Evolutionary conservation across 2,329 filamentous ascomycete genomes (phyloP), one percentile per base, ranked within the genome.

Genomic region (Orbilia javanica): DNA sequence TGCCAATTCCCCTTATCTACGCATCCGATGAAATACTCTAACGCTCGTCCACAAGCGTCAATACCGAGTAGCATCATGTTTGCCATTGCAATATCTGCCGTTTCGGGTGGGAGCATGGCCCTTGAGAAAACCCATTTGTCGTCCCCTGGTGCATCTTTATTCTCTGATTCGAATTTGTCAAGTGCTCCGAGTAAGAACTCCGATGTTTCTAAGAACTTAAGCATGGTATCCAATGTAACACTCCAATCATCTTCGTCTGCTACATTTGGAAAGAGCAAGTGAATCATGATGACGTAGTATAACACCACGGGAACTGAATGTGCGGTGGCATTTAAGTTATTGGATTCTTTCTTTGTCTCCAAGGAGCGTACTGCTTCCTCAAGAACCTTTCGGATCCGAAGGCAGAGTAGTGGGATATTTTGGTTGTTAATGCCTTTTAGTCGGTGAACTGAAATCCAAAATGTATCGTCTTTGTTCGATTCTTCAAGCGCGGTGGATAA

Each of bases 31-130:
- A 80, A 67, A 22, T 78, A 69, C 25, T 80, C 73, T 15, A 80
- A 42, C 11, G 79, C 68, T 7, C 79, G 48, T 7, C 72, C 74
- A 18, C 79, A 80, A 13, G 79, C 79, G 25, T 80, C 79, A 25
- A 80, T 70, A 5, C 79, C 79, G 8, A 80, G 31, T 11, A 80
- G 13, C 72, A 80, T 74, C 79, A 80, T 80, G 44, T 80, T 80
- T n/a, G 73, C 74, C 53, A 77, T 75, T 3, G 75, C 64, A 20
- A 79, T 71, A 70, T 79, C 74, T 11, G 63, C 22, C 6, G 64
- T 66, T 25, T 77, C 73, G 3, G 73, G 73, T 18, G 73, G 73
- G 13, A 77, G 18, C 73, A 77, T 77, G 1, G 73, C 73, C 15
- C 62, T 50, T 4, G 73, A 77, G 50, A 77, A 77, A 8, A 77